phyloP scores from a whole-genome alignment of 2,329 filamentous ascomycete species.

The Monosporascus cannonballus region DNA sequence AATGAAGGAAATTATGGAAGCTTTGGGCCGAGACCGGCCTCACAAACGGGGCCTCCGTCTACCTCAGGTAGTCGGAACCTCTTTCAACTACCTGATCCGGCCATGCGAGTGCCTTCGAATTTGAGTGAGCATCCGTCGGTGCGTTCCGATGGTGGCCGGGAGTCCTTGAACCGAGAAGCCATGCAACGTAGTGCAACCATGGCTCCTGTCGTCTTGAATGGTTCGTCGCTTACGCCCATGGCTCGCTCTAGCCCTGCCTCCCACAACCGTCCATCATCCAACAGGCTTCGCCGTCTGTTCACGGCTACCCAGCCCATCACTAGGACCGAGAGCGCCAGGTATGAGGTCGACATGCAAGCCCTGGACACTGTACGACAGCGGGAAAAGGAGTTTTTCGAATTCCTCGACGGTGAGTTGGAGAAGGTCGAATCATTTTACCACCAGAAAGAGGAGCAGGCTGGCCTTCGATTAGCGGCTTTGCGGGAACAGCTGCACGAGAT shows the following conservation, averaged over 20 bases:
- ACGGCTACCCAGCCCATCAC: constrained; percentile 31
- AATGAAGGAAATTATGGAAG: constrained; percentile 46
- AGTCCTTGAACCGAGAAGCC: constrained; percentile 19
- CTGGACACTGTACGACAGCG: constrained; percentile 55
- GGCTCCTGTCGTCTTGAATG: constrained; percentile 7
- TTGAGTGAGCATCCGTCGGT: constrained; percentile 14
- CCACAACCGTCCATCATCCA: constrained; percentile 18
- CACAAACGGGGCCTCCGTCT: constrained; percentile 8
- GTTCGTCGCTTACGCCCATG: constrained; percentile 8
- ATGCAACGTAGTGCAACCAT: constrained; percentile 33
- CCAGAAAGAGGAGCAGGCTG: constrained; percentile 80
- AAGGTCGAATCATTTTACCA: constrained; percentile 92
- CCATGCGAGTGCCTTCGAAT: constrained; percentile 36
- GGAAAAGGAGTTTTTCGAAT: constrained; percentile 81
- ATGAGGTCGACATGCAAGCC: constrained; percentile 37
- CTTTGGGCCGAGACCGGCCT: constrained; percentile 39
- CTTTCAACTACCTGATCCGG: constrained; percentile 50
- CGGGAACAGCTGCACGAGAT: constrained; percentile 88
- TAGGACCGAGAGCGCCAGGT: constrained; percentile 28
- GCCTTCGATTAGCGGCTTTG: constrained; percentile 61
- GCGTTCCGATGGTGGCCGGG: constrained; percentile 7
- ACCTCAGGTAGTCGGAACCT: constrained; percentile 25
- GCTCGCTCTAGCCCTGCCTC: constrained; percentile 12
- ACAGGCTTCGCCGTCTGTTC: constrained; percentile 34
- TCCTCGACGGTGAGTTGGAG: constrained; percentile 75